Conservation (phyloP, 2,329 filamentous ascomycete genomes). For the Fusarium subtropicale region DNA sequence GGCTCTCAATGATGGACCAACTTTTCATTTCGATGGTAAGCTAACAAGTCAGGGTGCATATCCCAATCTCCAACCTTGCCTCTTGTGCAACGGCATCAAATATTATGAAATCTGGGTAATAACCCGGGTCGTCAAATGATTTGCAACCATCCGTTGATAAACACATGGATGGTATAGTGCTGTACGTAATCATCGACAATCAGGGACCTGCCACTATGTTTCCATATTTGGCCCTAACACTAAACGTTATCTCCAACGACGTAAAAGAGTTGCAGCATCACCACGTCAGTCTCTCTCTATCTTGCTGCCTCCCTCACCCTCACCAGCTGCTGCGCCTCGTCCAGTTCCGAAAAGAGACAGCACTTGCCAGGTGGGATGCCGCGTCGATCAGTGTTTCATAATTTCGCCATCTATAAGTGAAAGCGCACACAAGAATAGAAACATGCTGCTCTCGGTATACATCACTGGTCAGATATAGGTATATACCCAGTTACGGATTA, state of each 20-base stretch:
- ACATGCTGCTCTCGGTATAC: conserved; percentile 3
- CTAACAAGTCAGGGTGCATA: conserved; percentile 12
- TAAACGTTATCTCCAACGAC: conserved; percentile 12
- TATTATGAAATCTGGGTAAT: conserved; percentile 1
- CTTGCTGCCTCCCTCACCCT: conserved; percentile 15
- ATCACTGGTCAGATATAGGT: not conserved
- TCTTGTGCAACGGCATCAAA: conserved; percentile 8
- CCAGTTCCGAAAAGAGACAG: conserved; percentile 23
- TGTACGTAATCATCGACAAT: conserved; percentile 11
- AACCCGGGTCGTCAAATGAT: not conserved
- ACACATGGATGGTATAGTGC: conserved; percentile 15
- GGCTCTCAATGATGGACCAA: not conserved
- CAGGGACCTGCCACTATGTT: conserved; percentile 17
- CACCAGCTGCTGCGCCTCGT: conserved; percentile 15
- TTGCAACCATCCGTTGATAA: conserved; percentile 7
- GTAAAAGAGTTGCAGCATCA: conserved; percentile 27
- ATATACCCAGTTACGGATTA: too few species aligned
- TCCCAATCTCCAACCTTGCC: not conserved
- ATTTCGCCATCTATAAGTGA: conserved; percentile 27
- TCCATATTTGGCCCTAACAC: conserved; percentile 34
- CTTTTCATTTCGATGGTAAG: conserved; percentile 24
- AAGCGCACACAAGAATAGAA: conserved; percentile 23
- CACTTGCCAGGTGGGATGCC: conserved; percentile 30
- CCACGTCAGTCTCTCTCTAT: conserved; percentile 36
- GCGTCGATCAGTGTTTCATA: conserved; percentile 40